phyloP scores from a whole-genome alignment of 768 basidiomycete genomes.

The Boletus eberwhitei region DNA sequence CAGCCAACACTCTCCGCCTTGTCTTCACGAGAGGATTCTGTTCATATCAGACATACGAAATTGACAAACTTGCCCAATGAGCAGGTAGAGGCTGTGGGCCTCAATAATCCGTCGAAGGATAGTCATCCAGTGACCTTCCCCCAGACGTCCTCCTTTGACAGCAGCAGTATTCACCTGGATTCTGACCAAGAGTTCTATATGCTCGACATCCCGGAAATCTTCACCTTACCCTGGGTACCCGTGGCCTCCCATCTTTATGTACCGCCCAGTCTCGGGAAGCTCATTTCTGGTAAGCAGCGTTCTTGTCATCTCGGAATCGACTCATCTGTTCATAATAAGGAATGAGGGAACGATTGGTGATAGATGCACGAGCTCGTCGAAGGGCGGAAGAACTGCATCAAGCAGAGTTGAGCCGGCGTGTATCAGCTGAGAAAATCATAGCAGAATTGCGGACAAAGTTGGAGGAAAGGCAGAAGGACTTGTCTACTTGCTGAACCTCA shows the following conservation, averaged over 20 bases:
- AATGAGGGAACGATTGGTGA: conserved; percentile 35
- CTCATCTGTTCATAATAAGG: conserved; percentile 7
- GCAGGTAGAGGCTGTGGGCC: neutral
- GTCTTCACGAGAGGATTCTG: neutral
- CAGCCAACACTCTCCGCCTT: neutral
- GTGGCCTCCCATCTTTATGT: conserved; percentile 30
- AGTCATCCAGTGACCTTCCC: neutral
- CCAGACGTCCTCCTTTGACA: neutral
- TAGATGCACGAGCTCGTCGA: conserved; percentile 32
- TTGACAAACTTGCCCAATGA: neutral
- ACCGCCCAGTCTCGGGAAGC: conserved; percentile 33
- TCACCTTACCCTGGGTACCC: conserved; percentile 34
- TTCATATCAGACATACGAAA: neutral
- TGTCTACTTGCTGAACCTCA: neutral
- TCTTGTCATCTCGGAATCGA: neutral
- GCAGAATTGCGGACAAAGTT: conserved; percentile 14
- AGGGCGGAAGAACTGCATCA: conserved; percentile 33
- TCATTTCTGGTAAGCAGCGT: conserved; percentile 32
- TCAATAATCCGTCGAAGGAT: neutral
- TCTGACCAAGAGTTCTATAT: conserved; percentile 30
- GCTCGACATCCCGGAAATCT: conserved; percentile 33
- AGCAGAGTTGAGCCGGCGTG: conserved; percentile 31
- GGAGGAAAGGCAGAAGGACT: neutral
- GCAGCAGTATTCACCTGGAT: neutral
- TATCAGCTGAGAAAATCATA: conserved; percentile 28